phyloP scores from a whole-genome alignment of 805 yeast genomes.

The Debaryomyces hansenii region DNA sequence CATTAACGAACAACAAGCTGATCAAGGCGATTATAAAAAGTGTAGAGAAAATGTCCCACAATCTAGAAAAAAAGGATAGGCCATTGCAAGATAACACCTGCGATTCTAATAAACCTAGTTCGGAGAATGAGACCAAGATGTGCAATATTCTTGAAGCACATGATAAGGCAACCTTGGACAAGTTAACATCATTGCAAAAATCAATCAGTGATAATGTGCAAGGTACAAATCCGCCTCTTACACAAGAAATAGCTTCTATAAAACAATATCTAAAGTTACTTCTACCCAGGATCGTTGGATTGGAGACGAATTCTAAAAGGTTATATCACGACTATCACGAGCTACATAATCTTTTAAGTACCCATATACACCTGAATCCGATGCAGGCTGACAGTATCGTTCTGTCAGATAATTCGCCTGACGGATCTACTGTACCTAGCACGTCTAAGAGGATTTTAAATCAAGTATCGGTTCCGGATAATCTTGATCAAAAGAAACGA shows the following conservation, averaged over 20 bases:
- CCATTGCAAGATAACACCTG: too few species aligned
- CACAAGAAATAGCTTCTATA: conserved; percentile 10
- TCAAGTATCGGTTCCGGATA: too few species aligned
- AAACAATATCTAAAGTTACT: conserved; percentile 16
- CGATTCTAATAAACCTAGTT: too few species aligned
- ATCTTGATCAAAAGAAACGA: background rate
- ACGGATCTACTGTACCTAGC: too few species aligned
- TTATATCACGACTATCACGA: background rate
- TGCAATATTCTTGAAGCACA: background rate
- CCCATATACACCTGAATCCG: background rate
- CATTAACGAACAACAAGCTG: background rate
- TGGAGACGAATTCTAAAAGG: conserved; percentile 3
- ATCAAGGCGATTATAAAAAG: background rate
- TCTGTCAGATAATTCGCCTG: too few species aligned
- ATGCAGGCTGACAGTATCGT: too few species aligned
- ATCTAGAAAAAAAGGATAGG: too few species aligned
- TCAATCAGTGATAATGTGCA: too few species aligned
- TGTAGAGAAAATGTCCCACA: background rate
- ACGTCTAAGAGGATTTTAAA: too few species aligned
- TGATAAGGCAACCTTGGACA: background rate
- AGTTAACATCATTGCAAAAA: background rate
- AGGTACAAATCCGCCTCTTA: background rate
- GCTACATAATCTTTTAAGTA: background rate
- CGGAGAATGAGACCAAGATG: too few species aligned
- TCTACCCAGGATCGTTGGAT: conserved; percentile 14